A percentile compares a stretch with the other conserved stretches of the same genome.
These are phyloP conservation scores for Amphicarpaea edgeworthii DNA, from an alignment of 306 rosid species.

Conservation along the genomic window DNA sequence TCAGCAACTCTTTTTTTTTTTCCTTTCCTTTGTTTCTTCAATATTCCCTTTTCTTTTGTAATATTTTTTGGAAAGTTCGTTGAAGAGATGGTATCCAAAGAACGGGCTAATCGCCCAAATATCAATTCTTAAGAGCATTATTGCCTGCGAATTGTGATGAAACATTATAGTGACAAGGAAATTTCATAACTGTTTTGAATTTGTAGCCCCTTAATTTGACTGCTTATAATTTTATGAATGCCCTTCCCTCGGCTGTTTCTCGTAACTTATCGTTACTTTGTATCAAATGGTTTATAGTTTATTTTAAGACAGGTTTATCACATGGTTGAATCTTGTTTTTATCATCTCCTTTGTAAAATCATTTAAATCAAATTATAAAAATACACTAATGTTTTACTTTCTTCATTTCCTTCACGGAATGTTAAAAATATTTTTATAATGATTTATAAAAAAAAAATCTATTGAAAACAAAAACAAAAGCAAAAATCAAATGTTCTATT, in stretches of 20 bases:
- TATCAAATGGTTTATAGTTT: too few relatives aligned
- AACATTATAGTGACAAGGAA: slow-evolving; percentile 33
- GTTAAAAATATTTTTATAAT: too few relatives aligned
- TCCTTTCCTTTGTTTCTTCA: neutral
- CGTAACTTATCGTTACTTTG: slow-evolving; percentile 2
- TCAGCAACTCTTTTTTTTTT: slow-evolving; percentile 10
- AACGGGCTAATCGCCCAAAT: slow-evolving; percentile 36
- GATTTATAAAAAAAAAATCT: neutral
- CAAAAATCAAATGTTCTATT: too few relatives aligned
- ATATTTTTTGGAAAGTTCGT: slow-evolving; percentile 32
- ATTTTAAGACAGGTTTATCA: too few relatives aligned
- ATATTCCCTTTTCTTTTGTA: slow-evolving; percentile 7
- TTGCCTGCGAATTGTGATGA: slow-evolving; percentile 26
- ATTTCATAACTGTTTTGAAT: slow-evolving; percentile 40
- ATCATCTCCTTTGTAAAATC: too few relatives aligned
- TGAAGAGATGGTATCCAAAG: slow-evolving; percentile 31
- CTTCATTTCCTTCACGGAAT: neutral
- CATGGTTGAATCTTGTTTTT: too few relatives aligned
- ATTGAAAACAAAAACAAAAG: neutral
- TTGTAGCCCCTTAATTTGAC: slow-evolving; percentile 11
- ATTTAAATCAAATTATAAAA: too few relatives aligned
- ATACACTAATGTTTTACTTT: too few relatives aligned
- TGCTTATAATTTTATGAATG: neutral
- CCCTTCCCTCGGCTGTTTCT: neutral
- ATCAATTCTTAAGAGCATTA: slow-evolving; percentile 14